A percentile compares a stretch with the other conserved stretches of the same genome.
Evolutionary conservation across 1,284 basidiomycete genomes (phyloP).

Genomic region (Ustilago crameri): DNA sequence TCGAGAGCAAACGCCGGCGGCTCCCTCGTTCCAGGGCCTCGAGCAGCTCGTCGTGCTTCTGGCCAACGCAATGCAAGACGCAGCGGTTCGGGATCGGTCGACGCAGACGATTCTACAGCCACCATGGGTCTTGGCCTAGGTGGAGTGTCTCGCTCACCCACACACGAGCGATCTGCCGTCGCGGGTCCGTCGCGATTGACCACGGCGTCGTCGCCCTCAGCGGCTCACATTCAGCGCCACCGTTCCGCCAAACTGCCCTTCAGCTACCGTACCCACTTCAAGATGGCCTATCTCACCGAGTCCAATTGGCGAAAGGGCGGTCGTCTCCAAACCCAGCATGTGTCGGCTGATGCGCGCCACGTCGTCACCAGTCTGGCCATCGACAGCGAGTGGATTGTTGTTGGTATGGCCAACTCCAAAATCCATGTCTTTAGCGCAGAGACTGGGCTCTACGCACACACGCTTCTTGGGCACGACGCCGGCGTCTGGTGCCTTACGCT

Average conservation of each 20-base stretch:
- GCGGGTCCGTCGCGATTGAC: slow-evolving; percentile 27
- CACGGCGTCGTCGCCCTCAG: slow-evolving; percentile 7
- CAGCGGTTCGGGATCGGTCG: slow-evolving; percentile 14
- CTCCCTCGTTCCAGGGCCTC: slow-evolving; percentile 29
- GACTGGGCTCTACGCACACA: slow-evolving; percentile 81
- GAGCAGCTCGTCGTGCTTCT: slow-evolving; percentile 11
- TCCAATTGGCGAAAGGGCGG: slow-evolving; percentile 88
- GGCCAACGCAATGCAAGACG: slow-evolving; percentile 5
- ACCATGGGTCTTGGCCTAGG: slow-evolving; percentile 21
- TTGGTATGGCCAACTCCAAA: slow-evolving; percentile 87
- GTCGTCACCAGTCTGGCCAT: slow-evolving; percentile 89
- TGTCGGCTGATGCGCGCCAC: slow-evolving; percentile 74
- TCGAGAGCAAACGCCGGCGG: slow-evolving; percentile 6
- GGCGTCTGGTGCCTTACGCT: slow-evolving; percentile 94
- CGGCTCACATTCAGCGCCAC: slow-evolving; percentile 22
- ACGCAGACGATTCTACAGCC: slow-evolving; percentile 4
- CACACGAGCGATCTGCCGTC: slow-evolving; percentile 13
- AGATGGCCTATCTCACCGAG: slow-evolving; percentile 79
- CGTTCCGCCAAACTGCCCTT: slow-evolving; percentile 66
- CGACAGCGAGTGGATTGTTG: slow-evolving; percentile 85
- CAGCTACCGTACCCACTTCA: slow-evolving; percentile 80
- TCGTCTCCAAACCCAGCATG: slow-evolving; percentile 78
- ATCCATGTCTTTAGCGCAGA: slow-evolving; percentile 87
- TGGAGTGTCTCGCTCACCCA: slow-evolving; percentile 3
- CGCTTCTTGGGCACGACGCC: slow-evolving; percentile 83